These are phyloP conservation scores for Bullera alba DNA, from an alignment of 768 basidiomycete genomes.

Conservation along the genomic window DNA sequence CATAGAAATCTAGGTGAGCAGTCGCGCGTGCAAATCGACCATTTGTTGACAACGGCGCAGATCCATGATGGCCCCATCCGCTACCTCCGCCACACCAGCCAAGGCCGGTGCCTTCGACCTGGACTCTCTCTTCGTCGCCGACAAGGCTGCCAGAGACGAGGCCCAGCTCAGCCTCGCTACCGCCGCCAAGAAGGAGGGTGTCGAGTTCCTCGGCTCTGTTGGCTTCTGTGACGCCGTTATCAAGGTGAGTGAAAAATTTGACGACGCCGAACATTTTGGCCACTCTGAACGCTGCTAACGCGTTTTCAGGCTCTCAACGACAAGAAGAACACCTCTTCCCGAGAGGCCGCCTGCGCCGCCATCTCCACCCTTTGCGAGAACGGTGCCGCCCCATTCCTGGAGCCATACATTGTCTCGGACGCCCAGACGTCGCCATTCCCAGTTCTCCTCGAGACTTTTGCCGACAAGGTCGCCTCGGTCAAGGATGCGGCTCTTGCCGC, in stretches of 20 bases:
- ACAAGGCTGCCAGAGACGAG: conserved; percentile 71
- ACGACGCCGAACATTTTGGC: background rate
- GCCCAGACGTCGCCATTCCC: conserved; percentile 62
- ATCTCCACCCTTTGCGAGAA: conserved; percentile 59
- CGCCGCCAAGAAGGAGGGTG: conserved; percentile 75
- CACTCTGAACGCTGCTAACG: background rate
- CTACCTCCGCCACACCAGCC: conserved; percentile 57
- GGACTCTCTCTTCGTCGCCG: conserved; percentile 69
- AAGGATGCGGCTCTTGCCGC: conserved; percentile 78
- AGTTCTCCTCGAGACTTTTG: conserved; percentile 81
- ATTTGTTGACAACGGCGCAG: too few species aligned
- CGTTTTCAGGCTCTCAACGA: conserved; percentile 64
- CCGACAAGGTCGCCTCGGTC: conserved; percentile 88
- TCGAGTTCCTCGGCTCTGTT: conserved; percentile 62
- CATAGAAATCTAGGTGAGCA: too few species aligned
- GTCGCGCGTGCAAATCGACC: too few species aligned
- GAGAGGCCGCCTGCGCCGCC: conserved; percentile 77
- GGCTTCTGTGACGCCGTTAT: conserved; percentile 66
- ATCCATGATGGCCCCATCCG: conserved; percentile 56
- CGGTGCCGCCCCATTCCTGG: conserved; percentile 72
- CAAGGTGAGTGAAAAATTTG: conserved; percentile 49
- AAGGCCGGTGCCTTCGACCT: conserved; percentile 58
- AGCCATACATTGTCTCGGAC: conserved; percentile 78
- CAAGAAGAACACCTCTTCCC: conserved; percentile 89
- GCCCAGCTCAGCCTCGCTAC: conserved; percentile 65